Evolutionary conservation across 495 filamentous ascomycete species (phyloP).

Genomic region (Margaritispora aquatica): DNA sequence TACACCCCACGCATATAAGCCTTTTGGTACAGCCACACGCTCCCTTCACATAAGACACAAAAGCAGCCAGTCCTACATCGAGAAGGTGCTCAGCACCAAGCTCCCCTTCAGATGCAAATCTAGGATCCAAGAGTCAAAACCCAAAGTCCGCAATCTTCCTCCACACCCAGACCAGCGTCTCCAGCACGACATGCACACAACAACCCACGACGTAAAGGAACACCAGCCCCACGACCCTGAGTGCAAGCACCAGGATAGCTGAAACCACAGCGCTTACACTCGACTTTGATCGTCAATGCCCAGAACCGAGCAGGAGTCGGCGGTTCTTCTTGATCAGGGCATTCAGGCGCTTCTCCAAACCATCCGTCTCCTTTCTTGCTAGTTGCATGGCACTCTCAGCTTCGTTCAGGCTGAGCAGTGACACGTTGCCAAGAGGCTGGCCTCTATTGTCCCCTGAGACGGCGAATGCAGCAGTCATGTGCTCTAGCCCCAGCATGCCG

Average conservation of each 20-base stretch:
- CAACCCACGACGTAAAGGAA: background rate
- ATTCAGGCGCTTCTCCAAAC: constrained; percentile 59
- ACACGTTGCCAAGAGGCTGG: constrained; percentile 38
- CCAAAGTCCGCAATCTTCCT: background rate
- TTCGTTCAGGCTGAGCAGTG: constrained; percentile 51
- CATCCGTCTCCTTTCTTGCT: constrained; percentile 62
- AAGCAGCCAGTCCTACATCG: background rate
- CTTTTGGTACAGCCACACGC: too few species aligned
- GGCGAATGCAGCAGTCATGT: constrained; percentile 24
- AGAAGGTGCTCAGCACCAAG: too few species aligned
- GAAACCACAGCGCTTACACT: constrained; percentile 1
- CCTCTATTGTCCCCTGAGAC: constrained; percentile 19
- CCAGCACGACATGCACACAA: background rate
- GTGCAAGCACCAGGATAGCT: background rate
- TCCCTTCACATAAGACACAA: too few species aligned
- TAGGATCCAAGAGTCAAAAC: background rate
- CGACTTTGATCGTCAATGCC: constrained; percentile 15
- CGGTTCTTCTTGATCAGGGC: constrained; percentile 57
- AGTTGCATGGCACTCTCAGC: constrained; percentile 49
- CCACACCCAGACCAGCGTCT: background rate
- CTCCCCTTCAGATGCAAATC: background rate
- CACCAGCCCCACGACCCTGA: background rate
- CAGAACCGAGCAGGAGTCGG: constrained; percentile 32
- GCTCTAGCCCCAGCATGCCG: constrained; percentile 21
- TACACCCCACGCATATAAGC: too few species aligned